phyloP scores from a whole-genome alignment of 2,329 filamentous ascomycete species.

The Arthrobotrys megalospora region DNA sequence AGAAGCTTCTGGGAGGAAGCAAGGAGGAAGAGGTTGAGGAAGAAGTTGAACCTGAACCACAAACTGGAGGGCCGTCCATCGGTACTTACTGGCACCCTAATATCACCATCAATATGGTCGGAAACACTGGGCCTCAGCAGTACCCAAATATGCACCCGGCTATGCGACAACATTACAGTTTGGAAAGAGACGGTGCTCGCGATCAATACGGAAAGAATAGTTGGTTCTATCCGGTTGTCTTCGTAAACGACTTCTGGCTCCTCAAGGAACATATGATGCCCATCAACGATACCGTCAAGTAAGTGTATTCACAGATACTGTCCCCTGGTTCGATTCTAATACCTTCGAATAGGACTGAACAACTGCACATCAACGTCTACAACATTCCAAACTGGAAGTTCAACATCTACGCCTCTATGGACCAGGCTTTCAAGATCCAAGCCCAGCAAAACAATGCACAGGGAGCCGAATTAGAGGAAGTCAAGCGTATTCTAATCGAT shows the following conservation, averaged over 20 bases:
- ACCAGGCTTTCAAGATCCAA: conserved; percentile 88
- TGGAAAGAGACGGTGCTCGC: conserved; percentile 84
- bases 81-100: conserved; percentile 96
- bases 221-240: conserved; percentile 94
- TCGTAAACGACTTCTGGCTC: conserved; percentile 98
- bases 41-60: conserved; percentile 70
- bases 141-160: conserved; percentile 80
- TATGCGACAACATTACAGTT: conserved; percentile 80
- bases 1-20: conserved; percentile 79
- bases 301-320: conserved; percentile 68
- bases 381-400: conserved; percentile 82
- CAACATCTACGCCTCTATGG: conserved; percentile 84
- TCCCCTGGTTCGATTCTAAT: background rate
- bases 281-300: conserved; percentile 89
- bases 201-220: conserved; percentile 88
- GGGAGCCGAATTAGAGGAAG: conserved; percentile 93
- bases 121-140: conserved; percentile 80
- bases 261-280: conserved; percentile 90
- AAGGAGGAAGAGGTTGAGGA: conserved; percentile 71
- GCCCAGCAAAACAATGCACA: conserved; percentile 83
- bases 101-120: conserved; percentile 88
- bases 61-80: conserved; percentile 75
- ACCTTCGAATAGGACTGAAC: conserved; percentile 60
- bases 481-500: conserved; percentile 95
- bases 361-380: conserved; percentile 64